Percentiles rank a stretch among this genome's conserved stretches.
phyloP scores from a whole-genome alignment of 139 green algal species.

The Chlamydomonas sp. region DNA sequence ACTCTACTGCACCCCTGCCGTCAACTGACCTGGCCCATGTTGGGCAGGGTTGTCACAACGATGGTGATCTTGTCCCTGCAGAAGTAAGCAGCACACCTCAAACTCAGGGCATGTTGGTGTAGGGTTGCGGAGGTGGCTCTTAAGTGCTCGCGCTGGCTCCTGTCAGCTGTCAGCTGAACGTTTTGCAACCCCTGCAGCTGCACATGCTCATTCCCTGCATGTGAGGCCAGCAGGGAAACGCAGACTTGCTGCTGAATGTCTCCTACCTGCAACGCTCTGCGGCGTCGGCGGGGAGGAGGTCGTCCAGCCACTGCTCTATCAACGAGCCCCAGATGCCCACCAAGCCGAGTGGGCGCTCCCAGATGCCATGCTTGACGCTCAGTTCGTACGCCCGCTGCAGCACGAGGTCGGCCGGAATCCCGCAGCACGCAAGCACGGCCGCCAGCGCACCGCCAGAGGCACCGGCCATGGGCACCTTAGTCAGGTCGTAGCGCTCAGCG shows the following conservation, averaged over 20 bases:
- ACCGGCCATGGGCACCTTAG: conserved; percentile 60
- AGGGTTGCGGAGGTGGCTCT: too few relatives aligned
- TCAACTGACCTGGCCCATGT: conserved; percentile 28
- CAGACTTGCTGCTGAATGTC: background rate
- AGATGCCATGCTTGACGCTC: conserved; percentile 58
- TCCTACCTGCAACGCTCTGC: conserved; percentile 49
- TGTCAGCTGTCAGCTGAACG: background rate
- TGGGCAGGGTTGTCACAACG: conserved; percentile 57
- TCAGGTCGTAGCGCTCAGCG: conserved; percentile 60
- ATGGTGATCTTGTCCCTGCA: conserved; percentile 42
- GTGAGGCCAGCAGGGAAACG: background rate
- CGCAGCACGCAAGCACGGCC: conserved; percentile 55
- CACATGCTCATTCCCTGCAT: background rate
- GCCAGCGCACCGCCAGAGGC: conserved; percentile 62
- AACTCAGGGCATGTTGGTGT: too few relatives aligned
- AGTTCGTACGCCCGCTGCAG: conserved; percentile 59
- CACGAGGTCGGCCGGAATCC: conserved; percentile 46
- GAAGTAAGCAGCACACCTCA: background rate
- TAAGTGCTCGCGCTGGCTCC: too few relatives aligned
- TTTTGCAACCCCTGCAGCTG: background rate
- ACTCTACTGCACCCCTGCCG: background rate
- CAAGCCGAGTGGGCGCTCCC: conserved; percentile 57
- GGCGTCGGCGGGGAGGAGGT: conserved; percentile 61
- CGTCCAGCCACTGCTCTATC: conserved; percentile 69
- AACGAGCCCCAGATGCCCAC: conserved; percentile 55